phyloP scores from a whole-genome alignment of 2,329 filamentous ascomycete genomes.

The Albifimbria verrucaria region DNA sequence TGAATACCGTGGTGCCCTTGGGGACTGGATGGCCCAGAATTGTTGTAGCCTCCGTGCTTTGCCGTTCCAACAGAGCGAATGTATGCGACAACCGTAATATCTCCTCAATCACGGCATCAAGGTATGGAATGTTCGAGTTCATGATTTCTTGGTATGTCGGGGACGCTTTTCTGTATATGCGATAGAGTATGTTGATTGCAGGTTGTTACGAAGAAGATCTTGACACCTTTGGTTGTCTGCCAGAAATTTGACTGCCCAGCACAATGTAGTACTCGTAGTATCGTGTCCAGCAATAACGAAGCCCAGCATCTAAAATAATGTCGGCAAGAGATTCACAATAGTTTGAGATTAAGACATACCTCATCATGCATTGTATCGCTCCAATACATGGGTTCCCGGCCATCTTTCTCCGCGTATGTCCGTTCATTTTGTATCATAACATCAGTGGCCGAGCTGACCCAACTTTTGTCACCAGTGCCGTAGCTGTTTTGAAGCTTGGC shows the following conservation, averaged over 20 bases:
- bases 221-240: constrained; percentile 11
- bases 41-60: constrained; percentile 19
- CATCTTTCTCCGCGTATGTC: constrained; percentile 24
- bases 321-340: background rate
- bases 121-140: constrained; percentile 17
- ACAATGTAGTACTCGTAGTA: constrained; percentile 14
- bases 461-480: background rate
- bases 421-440: constrained; percentile 28
- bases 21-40: constrained; percentile 24
- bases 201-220: constrained; percentile 12
- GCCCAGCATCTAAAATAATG: constrained; percentile 3
- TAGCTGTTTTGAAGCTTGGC: background rate
- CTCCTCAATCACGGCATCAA: constrained; percentile 30
- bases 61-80: constrained; percentile 19
- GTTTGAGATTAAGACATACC: background rate
- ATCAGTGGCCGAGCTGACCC: constrained; percentile 24
- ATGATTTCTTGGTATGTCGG: constrained; percentile 23
- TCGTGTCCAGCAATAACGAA: constrained; percentile 16
- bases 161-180: constrained; percentile 12
- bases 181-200: constrained; percentile 11
- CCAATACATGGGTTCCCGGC: constrained; percentile 20
- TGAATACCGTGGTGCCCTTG: constrained; percentile 20
- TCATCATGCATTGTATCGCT: constrained; percentile 26
- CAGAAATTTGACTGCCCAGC: constrained; percentile 17
- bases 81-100: constrained; percentile 22